Evolutionary conservation across 441 rosid genomes (phyloP), one percentile per base, ranked within the genome.

Genomic region (Brassica balearica): DNA sequence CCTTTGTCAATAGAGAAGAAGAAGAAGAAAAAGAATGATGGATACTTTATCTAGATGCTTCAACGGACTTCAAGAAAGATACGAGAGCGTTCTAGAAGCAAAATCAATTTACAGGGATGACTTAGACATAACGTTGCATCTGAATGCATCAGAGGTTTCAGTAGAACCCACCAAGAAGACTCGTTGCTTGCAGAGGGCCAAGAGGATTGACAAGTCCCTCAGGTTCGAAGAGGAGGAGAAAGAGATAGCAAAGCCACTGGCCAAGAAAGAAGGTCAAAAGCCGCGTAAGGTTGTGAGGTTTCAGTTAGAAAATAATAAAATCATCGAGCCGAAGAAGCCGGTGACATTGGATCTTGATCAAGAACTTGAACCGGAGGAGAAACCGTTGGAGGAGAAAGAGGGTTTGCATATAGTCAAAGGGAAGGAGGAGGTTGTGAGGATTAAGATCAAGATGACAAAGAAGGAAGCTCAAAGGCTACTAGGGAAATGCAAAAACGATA

Each of bases 241-340:
- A 66, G 73, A 60, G 73, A 67, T 66, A 38, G 22, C 61, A 55
- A 55, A 79, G 67, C 78, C 75, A 63, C 60, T 14, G 27, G 58
- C 20, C 8, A 53, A 53, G 58, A 53, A 53, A 53, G 58, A 53
- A 53, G 58, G 58, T 14, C 58, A 53, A 53, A 79, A 79, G 71
- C 82, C 78, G 15, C 82, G 82, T 63, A 79, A 79, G 38, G 82
- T 79, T 34, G 82, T 79, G 43, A 79, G 75, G 67, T 79, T 79
- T 74, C 75, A 69, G 71, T 63, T 79, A 69, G 82, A 79, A 55
- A 74, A 74, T 6, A 79, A 79, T 46, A 79, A 69, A 17, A 69
- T 79, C 15, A 17, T 79, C 55, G 78, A 74, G 67, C 82, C 82
- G 15, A 25, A 17, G 69, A 73, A 62, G 70, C 6, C 38, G 34